These are phyloP conservation scores for Coccomyxa subellipsoidea DNA, from an alignment of 163 green algal genomes.

Conservation along the genomic window DNA sequence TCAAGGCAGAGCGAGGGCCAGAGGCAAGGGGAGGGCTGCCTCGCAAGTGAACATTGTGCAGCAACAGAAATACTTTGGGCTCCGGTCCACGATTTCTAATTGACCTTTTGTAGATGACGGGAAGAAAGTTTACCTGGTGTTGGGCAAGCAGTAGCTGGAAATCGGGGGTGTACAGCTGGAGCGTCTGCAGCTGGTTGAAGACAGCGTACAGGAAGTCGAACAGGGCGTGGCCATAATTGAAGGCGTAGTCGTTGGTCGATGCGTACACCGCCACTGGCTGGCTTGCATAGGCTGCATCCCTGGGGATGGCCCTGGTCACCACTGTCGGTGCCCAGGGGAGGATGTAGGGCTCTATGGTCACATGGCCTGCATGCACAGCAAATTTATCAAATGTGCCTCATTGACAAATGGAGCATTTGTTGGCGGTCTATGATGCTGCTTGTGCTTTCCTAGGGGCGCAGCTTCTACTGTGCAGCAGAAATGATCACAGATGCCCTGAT, in stretches of 20 bases:
- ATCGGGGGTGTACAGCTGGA: slow-evolving; percentile 19
- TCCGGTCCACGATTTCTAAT: too few relatives aligned
- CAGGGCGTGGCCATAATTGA: slow-evolving; percentile 29
- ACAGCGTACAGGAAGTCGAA: slow-evolving; percentile 30
- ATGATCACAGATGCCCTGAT: too few relatives aligned
- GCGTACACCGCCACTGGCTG: neutral
- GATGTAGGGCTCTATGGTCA: neutral
- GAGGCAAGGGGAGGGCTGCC: too few relatives aligned
- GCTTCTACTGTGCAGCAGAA: too few relatives aligned
- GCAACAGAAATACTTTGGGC: neutral
- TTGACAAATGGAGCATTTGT: neutral
- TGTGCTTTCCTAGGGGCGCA: too few relatives aligned
- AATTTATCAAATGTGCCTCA: neutral
- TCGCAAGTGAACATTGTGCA: too few relatives aligned
- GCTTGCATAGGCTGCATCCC: neutral
- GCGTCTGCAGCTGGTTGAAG: slow-evolving; percentile 28
- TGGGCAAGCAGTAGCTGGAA: slow-evolving; percentile 16
- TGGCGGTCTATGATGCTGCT: too few relatives aligned
- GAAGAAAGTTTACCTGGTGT: neutral
- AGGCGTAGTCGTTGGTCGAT: slow-evolving; percentile 1
- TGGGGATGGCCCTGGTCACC: neutral
- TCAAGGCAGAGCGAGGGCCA: too few relatives aligned
- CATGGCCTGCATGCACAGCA: slow-evolving; percentile 4
- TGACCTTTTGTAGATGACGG: neutral
- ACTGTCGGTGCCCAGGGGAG: slow-evolving; percentile 11